phyloP scores from a whole-genome alignment of 2,329 filamentous ascomycete species.

The Cladosporium sp. region DNA sequence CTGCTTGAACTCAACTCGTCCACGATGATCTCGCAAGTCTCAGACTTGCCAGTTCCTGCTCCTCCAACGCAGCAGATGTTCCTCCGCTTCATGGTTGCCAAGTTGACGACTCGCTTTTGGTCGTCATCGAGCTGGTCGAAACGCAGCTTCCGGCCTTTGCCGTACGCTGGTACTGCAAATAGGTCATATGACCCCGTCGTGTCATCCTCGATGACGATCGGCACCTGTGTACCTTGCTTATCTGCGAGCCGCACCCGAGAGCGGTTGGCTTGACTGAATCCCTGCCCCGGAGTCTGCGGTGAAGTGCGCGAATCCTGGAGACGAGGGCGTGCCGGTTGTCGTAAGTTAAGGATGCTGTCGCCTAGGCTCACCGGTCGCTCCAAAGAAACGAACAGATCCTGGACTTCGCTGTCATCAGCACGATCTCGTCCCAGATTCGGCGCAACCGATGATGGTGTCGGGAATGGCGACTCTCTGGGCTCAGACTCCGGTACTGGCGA shows the following conservation, averaged over 20 bases:
- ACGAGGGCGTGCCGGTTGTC: not conserved
- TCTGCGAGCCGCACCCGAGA: not conserved
- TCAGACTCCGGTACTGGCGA: not conserved
- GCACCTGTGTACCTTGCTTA: not conserved
- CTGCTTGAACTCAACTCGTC: conserved; percentile 38
- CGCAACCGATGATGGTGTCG: not conserved
- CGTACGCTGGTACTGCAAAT: not conserved
- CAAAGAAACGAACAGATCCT: not conserved
- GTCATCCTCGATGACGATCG: not conserved
- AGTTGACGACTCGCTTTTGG: not conserved
- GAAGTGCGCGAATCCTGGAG: not conserved
- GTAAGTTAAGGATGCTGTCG: not conserved
- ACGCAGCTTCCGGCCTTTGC: not conserved
- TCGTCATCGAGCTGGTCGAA: not conserved
- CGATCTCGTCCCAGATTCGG: not conserved
- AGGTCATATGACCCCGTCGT: not conserved
- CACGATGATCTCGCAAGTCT: conserved; percentile 2
- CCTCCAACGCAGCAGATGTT: conserved; percentile 17
- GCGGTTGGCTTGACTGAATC: not conserved
- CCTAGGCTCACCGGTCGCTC: not conserved
- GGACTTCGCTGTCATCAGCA: not conserved
- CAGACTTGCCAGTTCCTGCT: conserved; percentile 25
- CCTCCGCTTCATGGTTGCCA: not conserved
- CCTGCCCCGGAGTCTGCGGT: not conserved
- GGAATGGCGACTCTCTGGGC: not conserved